Evolutionary conservation across 116 monocot species (phyloP).

Genomic region (Dioscorea cayenensis): DNA sequence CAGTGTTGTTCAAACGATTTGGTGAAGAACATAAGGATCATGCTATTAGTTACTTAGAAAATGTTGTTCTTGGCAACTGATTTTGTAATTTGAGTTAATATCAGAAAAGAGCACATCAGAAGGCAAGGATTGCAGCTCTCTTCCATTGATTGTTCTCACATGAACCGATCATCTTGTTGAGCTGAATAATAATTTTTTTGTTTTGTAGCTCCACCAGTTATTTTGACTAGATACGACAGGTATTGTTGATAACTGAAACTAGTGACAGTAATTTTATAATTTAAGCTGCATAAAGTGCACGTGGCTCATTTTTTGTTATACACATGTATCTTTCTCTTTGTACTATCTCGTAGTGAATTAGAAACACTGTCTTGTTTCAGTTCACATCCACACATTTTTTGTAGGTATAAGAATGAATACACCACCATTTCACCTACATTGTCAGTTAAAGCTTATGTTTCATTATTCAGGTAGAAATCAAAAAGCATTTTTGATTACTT

Average conservation of each 20-base stretch:
- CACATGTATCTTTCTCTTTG: neutral
- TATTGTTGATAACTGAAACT: neutral
- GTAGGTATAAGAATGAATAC: no score
- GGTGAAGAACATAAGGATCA: slow-evolving; percentile 28
- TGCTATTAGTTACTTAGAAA: slow-evolving; percentile 39
- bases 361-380: neutral
- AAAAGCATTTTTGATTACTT: no score
- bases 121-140: neutral
- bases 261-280: neutral
- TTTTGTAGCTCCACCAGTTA: neutral
- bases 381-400: neutral
- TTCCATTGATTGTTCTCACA: neutral
- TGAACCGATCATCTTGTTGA: neutral
- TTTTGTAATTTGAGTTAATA: neutral
- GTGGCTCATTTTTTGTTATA: neutral
- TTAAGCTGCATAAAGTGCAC: neutral
- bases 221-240: neutral
- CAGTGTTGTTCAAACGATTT: slow-evolving; percentile 51
- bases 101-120: neutral
- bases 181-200: neutral
- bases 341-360: neutral
- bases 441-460: no score
- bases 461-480: no score
- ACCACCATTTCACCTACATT: no score
- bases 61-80: slow-evolving; percentile 36